These are phyloP conservation scores for Amyloporia xantha DNA, from an alignment of 768 basidiomycete genomes.

Conservation along the genomic window DNA sequence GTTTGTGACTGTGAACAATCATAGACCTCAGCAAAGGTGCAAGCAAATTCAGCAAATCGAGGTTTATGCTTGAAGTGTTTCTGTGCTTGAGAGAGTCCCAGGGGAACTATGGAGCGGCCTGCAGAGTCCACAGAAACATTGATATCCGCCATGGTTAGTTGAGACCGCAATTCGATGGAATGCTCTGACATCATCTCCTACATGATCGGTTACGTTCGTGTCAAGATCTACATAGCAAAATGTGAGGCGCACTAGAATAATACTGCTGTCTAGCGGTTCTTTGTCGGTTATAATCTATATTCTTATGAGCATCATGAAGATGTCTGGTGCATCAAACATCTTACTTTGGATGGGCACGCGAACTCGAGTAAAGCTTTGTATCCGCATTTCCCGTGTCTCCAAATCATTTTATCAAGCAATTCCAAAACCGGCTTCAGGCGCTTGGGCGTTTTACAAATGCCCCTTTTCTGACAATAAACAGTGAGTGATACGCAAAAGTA, in stretches of 20 bases:
- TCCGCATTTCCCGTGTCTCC: conserved; percentile 61
- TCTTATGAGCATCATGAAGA: background rate
- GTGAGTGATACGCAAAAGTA: conserved; percentile 20
- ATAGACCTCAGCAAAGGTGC: conserved; percentile 54
- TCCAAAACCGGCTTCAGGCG: conserved; percentile 51
- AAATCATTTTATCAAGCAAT: conserved; percentile 54
- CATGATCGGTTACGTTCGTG: too few relatives aligned
- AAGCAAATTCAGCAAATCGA: conserved; percentile 73
- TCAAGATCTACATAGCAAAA: background rate
- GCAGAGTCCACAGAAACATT: conserved; percentile 49
- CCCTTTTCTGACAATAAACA: conserved; percentile 19
- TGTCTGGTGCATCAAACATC: background rate
- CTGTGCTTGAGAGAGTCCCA: conserved; percentile 42
- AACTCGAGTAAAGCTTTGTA: conserved; percentile 59
- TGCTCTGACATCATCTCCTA: conserved; percentile 76
- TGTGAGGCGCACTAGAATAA: conserved; percentile 47
- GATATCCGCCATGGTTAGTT: conserved; percentile 30
- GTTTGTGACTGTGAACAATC: background rate
- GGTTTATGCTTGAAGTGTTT: conserved; percentile 51
- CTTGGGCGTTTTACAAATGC: conserved; percentile 64
- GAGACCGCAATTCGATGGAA: conserved; percentile 49
- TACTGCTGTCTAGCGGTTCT: conserved; percentile 46
- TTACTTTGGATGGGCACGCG: conserved; percentile 78
- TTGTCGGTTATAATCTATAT: conserved; percentile 33
- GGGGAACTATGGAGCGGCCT: conserved; percentile 38